These are phyloP conservation scores for Pyrenochaeta sp. DNA, from an alignment of 2,329 filamentous ascomycete genomes.

Conservation along the genomic window DNA sequence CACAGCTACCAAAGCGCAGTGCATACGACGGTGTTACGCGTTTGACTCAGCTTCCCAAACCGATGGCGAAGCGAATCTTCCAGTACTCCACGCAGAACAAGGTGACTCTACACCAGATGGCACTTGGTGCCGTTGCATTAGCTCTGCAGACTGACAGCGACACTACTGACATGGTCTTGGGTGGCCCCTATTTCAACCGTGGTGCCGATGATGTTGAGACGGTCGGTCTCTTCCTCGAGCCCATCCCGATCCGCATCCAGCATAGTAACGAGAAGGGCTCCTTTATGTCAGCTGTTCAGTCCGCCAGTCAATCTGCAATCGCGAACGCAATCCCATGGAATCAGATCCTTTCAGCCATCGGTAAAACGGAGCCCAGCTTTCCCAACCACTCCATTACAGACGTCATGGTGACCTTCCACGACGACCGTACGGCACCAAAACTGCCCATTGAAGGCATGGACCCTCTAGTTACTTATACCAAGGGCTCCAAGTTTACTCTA, in stretches of 20 bases:
- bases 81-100: constrained; percentile 2
- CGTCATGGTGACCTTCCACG: constrained; percentile 38
- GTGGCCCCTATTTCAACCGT: constrained; percentile 40
- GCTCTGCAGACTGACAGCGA: constrained; percentile 15
- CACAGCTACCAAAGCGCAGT: constrained; percentile 2
- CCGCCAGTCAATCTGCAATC: constrained; percentile 33
- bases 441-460: constrained; percentile 18
- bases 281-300: constrained; percentile 21
- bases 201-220: constrained; percentile 27
- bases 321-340: constrained; percentile 44
- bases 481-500: constrained; percentile 31
- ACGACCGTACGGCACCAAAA: neutral
- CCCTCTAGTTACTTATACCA: constrained; percentile 7
- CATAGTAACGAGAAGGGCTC: neutral
- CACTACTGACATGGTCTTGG: constrained; percentile 30
- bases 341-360: constrained; percentile 18
- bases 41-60: constrained; percentile 3
- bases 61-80: neutral
- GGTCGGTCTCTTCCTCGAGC: constrained; percentile 43
- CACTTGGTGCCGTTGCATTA: constrained; percentile 25
- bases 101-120: constrained; percentile 30
- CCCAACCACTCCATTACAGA: constrained; percentile 17
- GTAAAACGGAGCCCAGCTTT: constrained; percentile 1
- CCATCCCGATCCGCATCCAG: constrained; percentile 36
- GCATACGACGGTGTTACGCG: constrained; percentile 9